A percentile compares a stretch with the other conserved stretches of the same genome.
Evolutionary conservation across 1,139 yeast genomes (phyloP).

Genomic region (Yamadazyma aaseri): DNA sequence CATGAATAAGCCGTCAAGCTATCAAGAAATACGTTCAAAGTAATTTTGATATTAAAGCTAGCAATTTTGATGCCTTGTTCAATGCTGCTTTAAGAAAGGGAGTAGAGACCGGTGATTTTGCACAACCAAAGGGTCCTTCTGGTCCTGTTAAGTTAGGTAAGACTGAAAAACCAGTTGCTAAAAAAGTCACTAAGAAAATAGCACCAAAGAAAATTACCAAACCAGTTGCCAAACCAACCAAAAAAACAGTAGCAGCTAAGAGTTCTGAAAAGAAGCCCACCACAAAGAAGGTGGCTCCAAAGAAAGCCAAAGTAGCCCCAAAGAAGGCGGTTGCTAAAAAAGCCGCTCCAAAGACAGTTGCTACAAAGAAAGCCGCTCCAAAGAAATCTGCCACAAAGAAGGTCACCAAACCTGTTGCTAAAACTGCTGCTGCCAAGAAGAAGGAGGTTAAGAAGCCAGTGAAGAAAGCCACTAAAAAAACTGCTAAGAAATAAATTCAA

Average conservation of each 20-base stretch:
- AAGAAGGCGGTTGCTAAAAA: conserved; percentile 11
- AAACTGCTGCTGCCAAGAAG: conserved; percentile 12
- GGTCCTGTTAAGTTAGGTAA: conserved; percentile 61
- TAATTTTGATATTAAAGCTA: conserved; percentile 57
- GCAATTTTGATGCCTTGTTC: conserved; percentile 73
- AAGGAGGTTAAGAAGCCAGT: conserved; percentile 15
- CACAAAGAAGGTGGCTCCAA: conserved; percentile 15
- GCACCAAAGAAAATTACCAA: conserved; percentile 12
- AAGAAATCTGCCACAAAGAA: conserved; percentile 8
- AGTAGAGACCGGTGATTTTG: conserved; percentile 71
- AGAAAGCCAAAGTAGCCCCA: conserved; percentile 7
- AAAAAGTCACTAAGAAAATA: conserved; percentile 19
- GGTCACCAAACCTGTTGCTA: conserved; percentile 6
- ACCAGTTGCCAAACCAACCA: conserved; percentile 4
- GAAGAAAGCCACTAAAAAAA: conserved; percentile 9
- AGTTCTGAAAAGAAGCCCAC: conserved; percentile 15
- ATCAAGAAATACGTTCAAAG: conserved; percentile 70
- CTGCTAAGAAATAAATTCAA: conserved; percentile 2
- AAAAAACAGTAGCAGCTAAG: conserved; percentile 8
- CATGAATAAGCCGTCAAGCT: conserved; percentile 60
- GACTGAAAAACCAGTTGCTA: conserved; percentile 18
- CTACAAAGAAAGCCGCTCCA: conserved; percentile 19
- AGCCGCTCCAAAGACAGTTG: conserved; percentile 15
- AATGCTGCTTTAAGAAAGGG: conserved; percentile 81
- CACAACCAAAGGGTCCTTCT: conserved; percentile 86